Evolutionary conservation across 352 stramenopile species (phyloP).

Genomic region (Globisporangium takayamanum): DNA sequence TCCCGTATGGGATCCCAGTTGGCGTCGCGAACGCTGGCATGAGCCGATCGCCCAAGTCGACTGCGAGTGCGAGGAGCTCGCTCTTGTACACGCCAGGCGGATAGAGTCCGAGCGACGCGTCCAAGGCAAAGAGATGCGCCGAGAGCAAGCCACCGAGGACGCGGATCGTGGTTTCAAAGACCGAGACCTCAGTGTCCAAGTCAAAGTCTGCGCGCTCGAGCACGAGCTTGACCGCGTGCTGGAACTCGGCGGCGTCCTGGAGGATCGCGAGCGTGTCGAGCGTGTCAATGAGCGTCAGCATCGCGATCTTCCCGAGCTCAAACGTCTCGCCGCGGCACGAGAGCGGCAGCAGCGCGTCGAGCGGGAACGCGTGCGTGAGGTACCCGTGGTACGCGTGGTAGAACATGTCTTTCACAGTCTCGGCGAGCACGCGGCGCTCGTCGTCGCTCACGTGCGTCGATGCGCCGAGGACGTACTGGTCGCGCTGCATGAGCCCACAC

Average conservation of each 20-base stretch:
- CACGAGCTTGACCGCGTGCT: conserved; percentile 57
- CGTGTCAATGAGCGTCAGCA: conserved; percentile 89
- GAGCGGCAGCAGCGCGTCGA: conserved; percentile 70
- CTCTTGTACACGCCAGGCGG: conserved; percentile 83
- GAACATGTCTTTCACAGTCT: conserved; percentile 85
- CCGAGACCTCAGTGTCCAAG: conserved; percentile 84
- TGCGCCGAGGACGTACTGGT: conserved; percentile 59
- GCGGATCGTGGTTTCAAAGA: conserved; percentile 93
- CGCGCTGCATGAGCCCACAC: conserved; percentile 61
- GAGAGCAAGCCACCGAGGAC: conserved; percentile 88
- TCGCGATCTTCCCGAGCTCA: conserved; percentile 70
- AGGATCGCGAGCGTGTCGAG: conserved; percentile 88
- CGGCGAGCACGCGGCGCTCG: conserved; percentile 39
- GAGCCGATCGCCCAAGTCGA: conserved; percentile 94
- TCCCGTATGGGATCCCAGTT: conserved; percentile 96
- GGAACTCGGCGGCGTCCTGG: conserved; percentile 69
- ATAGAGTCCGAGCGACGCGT: conserved; percentile 49
- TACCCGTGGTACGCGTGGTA: conserved; percentile 88
- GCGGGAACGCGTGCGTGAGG: conserved; percentile 74
- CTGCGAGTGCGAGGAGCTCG: conserved; percentile 89
- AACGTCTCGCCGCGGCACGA: conserved; percentile 66
- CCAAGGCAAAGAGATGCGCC: conserved; percentile 76
- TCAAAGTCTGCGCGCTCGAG: conserved; percentile 63
- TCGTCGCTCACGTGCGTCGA: conserved; percentile 44
- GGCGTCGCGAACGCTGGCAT: conserved; percentile 94